A percentile compares a stretch with the other conserved stretches of the same genome.
phyloP scores from a whole-genome alignment of 768 basidiomycete genomes.

The Rhizopogon salebrosus region DNA sequence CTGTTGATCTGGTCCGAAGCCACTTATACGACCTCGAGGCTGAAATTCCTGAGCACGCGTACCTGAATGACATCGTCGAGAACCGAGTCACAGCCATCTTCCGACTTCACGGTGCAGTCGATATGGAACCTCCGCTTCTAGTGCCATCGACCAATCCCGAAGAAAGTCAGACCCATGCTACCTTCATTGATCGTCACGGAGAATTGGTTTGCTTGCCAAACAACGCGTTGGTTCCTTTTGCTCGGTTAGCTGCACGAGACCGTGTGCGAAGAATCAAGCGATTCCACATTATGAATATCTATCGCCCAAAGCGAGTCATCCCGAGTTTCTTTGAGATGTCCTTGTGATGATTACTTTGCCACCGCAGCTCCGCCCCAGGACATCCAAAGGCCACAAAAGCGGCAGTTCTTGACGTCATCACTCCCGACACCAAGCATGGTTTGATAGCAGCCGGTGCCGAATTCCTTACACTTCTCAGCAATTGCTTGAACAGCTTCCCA shows the following conservation, averaged over 20 bases:
- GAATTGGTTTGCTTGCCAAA: slow-evolving; percentile 71
- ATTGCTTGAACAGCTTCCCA: slow-evolving; percentile 68
- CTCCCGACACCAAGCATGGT: slow-evolving; percentile 60
- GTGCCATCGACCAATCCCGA: slow-evolving; percentile 63
- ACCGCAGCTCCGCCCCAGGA: slow-evolving; percentile 53
- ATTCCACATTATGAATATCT: slow-evolving; percentile 74
- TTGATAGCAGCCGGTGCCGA: slow-evolving; percentile 71
- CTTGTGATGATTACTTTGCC: slow-evolving; percentile 2
- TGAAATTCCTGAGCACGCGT: slow-evolving; percentile 63
- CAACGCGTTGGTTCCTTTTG: slow-evolving; percentile 70
- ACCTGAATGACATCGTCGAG: slow-evolving; percentile 69
- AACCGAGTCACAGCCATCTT: slow-evolving; percentile 76
- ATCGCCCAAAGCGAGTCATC: slow-evolving; percentile 54
- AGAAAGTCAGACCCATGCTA: slow-evolving; percentile 61
- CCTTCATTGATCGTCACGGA: slow-evolving; percentile 76
- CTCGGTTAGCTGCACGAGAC: slow-evolving; percentile 72
- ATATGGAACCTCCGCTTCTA: slow-evolving; percentile 81
- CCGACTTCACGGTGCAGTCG: slow-evolving; percentile 84
- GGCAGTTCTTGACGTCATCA: slow-evolving; percentile 81
- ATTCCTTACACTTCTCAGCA: slow-evolving; percentile 60
- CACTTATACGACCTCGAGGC: slow-evolving; percentile 73
- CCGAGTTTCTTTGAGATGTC: slow-evolving; percentile 1
- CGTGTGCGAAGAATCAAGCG: slow-evolving; percentile 72
- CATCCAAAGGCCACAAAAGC: slow-evolving; percentile 72
- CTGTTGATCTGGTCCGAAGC: slow-evolving; percentile 55